Base-by-base conservation (phyloP, 306 rosid genomes). In the Quercus bicolor region DNA sequence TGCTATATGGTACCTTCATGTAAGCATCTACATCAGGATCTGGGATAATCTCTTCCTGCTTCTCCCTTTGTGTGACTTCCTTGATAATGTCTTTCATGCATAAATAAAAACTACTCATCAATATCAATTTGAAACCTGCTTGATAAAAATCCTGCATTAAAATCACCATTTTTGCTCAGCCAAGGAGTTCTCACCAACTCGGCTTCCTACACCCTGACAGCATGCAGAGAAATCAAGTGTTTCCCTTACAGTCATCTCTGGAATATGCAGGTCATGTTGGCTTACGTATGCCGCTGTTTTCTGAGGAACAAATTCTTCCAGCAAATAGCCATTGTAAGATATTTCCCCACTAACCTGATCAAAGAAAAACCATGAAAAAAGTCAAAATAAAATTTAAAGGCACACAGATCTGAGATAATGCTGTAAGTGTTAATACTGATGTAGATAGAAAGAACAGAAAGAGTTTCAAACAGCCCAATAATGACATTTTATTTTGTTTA, bases 231-330 rank as follows among this genome's bases (percentile, higher is more conserved):
- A 92, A 81, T 94, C 94, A 0, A 94, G 82, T 56, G 92, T 94
- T 85, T 94, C 98, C 81, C 98, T 94, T 24, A 94, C 97, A 24
- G 98, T 94, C 93, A 92, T 89, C 77, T 92, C 91, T 51, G 96
- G 91, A 59, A 90, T 76, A 89, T 91, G 96, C 61, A 90, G 78
- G 79, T 94, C 98, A 79, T 76, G 75, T 76, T 94, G 98, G 83
- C 98, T 94, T 81, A 91, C 88, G 57, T 92, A 94, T 51, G 98
- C 91, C 48, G 96, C 84, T 28, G 91, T 80, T 75, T 89, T 91
- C 81, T 90, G 91, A n/a, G 97, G 94, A 40, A 90, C 87, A 81
- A 94, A 87, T 68, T 92, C 96, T 15, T 80, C 84, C 28, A 92
- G 88, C 54, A 76, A 87, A 81, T 75, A 65, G 28, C 90, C 96